Evolutionary conservation across 805 yeast genomes (phyloP).

Genomic region (Wickerhamia fluorescens): DNA sequence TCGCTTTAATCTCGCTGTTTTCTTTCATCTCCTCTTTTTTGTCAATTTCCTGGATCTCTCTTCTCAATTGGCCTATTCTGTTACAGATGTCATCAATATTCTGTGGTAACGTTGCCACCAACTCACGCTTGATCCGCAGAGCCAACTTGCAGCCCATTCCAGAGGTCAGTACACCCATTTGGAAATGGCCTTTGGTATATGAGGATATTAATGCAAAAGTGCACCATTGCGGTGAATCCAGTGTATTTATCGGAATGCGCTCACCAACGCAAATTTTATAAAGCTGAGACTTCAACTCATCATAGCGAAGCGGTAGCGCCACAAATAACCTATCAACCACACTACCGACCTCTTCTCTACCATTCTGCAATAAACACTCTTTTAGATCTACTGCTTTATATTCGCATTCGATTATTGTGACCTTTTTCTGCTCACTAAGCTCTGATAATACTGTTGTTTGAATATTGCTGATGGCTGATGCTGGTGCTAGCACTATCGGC

Average conservation of each 20-base stretch:
- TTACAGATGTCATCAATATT: conserved; percentile 64
- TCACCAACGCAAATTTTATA: conserved; percentile 46
- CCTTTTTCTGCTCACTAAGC: background rate
- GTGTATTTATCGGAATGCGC: conserved; percentile 78
- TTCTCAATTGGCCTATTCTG: conserved; percentile 62
- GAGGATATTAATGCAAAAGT: conserved; percentile 75
- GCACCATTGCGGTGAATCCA: conserved; percentile 65
- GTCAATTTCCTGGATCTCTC: conserved; percentile 48
- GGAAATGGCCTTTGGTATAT: conserved; percentile 63
- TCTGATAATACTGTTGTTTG: conserved; percentile 1
- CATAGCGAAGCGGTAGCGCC: conserved; percentile 27
- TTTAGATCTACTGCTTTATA: conserved; percentile 5
- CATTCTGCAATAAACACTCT: conserved; percentile 18
- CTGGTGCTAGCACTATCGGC: conserved; percentile 42
- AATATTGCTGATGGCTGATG: background rate
- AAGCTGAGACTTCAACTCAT: conserved; percentile 32
- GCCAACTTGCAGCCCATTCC: conserved; percentile 91
- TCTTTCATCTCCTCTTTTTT: conserved; percentile 18
- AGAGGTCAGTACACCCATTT: conserved; percentile 75
- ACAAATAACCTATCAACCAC: conserved; percentile 77
- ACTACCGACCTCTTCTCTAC: conserved; percentile 53
- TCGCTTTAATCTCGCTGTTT: no score
- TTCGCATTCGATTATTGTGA: conserved; percentile 2
- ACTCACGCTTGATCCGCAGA: conserved; percentile 67
- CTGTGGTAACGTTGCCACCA: conserved; percentile 56